Base-by-base conservation (phyloP, 1,284 basidiomycete species). In the Moesziomyces antarcticus region DNA sequence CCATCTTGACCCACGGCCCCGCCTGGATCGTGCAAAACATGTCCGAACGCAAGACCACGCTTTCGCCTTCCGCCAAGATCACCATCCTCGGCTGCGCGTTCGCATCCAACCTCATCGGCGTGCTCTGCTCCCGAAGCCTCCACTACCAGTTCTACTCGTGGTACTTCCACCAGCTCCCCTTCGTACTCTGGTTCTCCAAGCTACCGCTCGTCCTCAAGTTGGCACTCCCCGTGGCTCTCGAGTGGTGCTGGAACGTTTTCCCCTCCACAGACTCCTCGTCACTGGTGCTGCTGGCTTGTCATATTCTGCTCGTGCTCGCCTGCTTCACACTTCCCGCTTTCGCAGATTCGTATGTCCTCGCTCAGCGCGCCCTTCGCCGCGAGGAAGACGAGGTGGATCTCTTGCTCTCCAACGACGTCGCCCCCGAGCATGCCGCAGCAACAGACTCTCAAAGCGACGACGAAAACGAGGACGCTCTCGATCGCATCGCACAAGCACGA, bases 71-170 rank as follows among this genome's bases (percentile, higher is more conserved):
- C 27, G 52, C 48, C 11, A 42, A 50, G 43, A 7, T 44, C 14
- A 53, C 47, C 21, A 50, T 73, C 68, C 59, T 56, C 37, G 45
- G 56, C 24, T 45, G 41, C 27, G 57, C 55, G 7, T 94, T 93
- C 86, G 94, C 93, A 1, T 92, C 92, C 16, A 99, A 98, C 82
- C 85, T 99, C 51, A 91, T 97, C 66, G 96, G 96, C 22, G 91
- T 99, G 35, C 77, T 92, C 5, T 97, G 92, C 83, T 93, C 97
- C 16, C 89, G 97, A n/a, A 97, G 94, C 16, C 86, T 99, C 56
- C 96, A 99, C 84, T 99, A 98, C 84, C 96, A 99, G 79, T 99
- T 99, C 85, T 97, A 97, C 84, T 91, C 92, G 5, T 99, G 96
- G 97, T 98, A 98, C 84, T 93, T 92, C 13, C 91, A 94, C 71